A percentile compares a stretch with the other conserved stretches of the same genome.
Conservation (phyloP, 768 basidiomycete genomes). For the Mycena kentingensis region DNA sequence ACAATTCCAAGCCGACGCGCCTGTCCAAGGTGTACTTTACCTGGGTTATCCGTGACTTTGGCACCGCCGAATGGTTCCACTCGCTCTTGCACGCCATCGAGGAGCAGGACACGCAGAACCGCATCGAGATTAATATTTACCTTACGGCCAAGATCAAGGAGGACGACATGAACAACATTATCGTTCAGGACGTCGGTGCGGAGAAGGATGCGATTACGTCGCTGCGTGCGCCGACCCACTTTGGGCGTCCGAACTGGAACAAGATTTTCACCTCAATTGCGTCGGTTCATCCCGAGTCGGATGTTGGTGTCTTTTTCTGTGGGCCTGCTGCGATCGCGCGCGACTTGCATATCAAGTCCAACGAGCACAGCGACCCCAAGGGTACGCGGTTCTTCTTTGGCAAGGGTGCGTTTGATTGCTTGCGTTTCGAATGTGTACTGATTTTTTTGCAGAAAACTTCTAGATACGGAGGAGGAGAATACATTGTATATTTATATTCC, state of each 20-base stretch:
- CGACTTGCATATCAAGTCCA: conserved; percentile 59
- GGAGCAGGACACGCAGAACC: conserved; percentile 83
- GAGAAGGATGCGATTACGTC: conserved; percentile 91
- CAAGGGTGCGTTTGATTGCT: conserved; percentile 46
- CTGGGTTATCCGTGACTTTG: conserved; percentile 95
- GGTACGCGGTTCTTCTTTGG: conserved; percentile 68
- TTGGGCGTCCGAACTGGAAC: conserved; percentile 88
- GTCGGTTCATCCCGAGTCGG: conserved; percentile 85
- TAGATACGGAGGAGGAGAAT: conserved; percentile 11
- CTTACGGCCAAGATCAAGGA: conserved; percentile 91
- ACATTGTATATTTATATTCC: conserved; percentile 19
- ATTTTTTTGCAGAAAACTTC: conserved; percentile 18
- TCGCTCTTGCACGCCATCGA: conserved; percentile 91
- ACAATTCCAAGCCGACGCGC: conserved; percentile 74
- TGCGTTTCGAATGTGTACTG: background rate
- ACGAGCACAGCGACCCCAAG: conserved; percentile 47
- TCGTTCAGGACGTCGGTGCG: conserved; percentile 91
- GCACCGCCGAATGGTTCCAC: conserved; percentile 92
- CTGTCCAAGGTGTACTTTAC: conserved; percentile 92
- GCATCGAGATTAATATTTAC: conserved; percentile 94
- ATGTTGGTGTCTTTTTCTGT: conserved; percentile 85
- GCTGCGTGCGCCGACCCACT: conserved; percentile 89
- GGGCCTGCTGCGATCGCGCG: conserved; percentile 57
- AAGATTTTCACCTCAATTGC: conserved; percentile 72
- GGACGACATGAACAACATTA: conserved; percentile 93